phyloP scores from a whole-genome alignment of 75 land plant species.

The Ceratopteris richardii region DNA sequence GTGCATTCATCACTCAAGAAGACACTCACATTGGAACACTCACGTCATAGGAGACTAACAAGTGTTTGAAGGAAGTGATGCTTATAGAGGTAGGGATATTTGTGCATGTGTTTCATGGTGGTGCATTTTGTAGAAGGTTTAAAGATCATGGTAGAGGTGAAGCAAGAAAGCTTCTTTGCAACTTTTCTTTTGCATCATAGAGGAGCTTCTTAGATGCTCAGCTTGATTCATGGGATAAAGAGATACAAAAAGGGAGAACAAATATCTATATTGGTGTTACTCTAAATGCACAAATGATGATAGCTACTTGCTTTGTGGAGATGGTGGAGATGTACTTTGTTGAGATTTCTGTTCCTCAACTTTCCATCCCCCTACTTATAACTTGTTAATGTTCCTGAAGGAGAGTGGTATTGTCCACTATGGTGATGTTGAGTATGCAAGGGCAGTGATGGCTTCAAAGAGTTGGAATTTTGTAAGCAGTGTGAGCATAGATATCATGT shows the following conservation, averaged over 20 bases:
- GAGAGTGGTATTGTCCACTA: conserved; percentile 78
- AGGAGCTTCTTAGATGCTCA: conserved; percentile 55
- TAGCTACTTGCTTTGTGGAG: conserved; percentile 82
- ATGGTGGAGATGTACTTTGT: conserved; percentile 81
- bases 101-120: conserved; percentile 67
- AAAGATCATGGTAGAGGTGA: conserved; percentile 34
- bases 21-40: too few relatives aligned
- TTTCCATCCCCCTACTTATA: conserved; percentile 55
- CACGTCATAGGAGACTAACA: conserved; percentile 21
- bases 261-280: conserved; percentile 32
- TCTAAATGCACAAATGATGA: conserved; percentile 77
- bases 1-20: too few relatives aligned
- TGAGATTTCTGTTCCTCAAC: conserved; percentile 91
- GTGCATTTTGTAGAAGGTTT: conserved; percentile 49
- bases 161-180: conserved; percentile 42
- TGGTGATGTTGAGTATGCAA: conserved; percentile 64
- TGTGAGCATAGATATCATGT: conserved; percentile 68
- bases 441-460: conserved; percentile 4
- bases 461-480: conserved; percentile 26
- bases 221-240: conserved; percentile 57
- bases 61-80: conserved; percentile 46
- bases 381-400: conserved; percentile 61
- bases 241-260: conserved; percentile 24
- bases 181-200: conserved; percentile 24
- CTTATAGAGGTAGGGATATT: conserved; percentile 61